Conservation (phyloP, 2,329 filamentous ascomycete genomes). For the Calonectria naviculata region DNA sequence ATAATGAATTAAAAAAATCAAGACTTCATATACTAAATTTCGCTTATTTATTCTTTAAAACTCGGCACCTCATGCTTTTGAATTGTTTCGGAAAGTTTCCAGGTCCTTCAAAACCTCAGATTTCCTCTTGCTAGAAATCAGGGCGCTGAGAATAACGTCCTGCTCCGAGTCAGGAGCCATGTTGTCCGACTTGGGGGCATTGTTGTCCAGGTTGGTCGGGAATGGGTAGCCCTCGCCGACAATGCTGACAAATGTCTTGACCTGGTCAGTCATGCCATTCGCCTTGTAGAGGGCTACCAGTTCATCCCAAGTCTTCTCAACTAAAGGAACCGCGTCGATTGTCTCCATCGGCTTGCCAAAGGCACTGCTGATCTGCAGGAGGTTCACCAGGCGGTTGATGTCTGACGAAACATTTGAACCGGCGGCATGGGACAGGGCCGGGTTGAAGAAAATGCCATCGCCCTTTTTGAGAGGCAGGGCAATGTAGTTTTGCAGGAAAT, state of each 20-base stretch:
- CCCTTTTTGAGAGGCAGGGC: slow-evolving; percentile 63
- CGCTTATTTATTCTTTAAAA: not conserved
- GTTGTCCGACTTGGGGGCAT: slow-evolving; percentile 64
- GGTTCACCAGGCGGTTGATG: slow-evolving; percentile 67
- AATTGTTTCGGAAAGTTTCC: slow-evolving; percentile 28
- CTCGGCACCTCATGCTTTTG: slow-evolving; percentile 19
- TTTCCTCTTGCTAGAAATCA: slow-evolving; percentile 54
- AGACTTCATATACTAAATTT: not conserved
- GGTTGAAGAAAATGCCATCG: slow-evolving; percentile 73
- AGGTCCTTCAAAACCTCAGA: slow-evolving; percentile 54
- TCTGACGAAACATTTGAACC: slow-evolving; percentile 62
- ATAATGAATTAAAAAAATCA: not conserved
- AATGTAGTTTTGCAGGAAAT: slow-evolving; percentile 64
- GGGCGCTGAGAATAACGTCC: slow-evolving; percentile 57
- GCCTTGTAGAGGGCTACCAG: slow-evolving; percentile 45
- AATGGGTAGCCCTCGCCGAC: slow-evolving; percentile 71
- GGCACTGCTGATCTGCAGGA: slow-evolving; percentile 70
- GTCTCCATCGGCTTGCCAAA: slow-evolving; percentile 74
- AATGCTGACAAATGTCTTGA: slow-evolving; percentile 60
- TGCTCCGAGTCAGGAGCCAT: slow-evolving; percentile 72
- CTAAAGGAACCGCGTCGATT: slow-evolving; percentile 61
- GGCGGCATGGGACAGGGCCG: slow-evolving; percentile 71
- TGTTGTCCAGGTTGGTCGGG: slow-evolving; percentile 69
- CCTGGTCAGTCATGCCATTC: slow-evolving; percentile 52
- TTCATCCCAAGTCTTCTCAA: slow-evolving; percentile 57